Evolutionary conservation across 2,329 filamentous ascomycete species (phyloP).

Genomic region (Aspergillus sp.): DNA sequence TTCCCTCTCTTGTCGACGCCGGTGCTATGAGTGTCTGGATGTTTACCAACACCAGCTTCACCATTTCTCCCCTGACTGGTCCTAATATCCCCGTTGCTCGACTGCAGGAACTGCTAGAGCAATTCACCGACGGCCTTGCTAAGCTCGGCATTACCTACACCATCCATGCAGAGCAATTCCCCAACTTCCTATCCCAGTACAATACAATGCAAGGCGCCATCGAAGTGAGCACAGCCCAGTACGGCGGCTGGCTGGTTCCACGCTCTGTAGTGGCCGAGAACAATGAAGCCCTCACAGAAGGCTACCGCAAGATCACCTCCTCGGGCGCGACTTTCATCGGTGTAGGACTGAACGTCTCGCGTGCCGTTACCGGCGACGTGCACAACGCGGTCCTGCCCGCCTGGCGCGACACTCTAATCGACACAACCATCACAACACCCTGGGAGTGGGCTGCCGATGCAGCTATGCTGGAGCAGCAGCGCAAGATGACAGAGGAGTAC

Average conservation of each 20-base stretch:
- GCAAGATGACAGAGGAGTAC: conserved; percentile 41
- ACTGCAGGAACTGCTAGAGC: conserved; percentile 47
- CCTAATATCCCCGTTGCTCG: conserved; percentile 48
- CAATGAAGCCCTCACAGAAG: neutral
- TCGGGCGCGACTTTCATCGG: conserved; percentile 3
- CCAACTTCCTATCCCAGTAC: conserved; percentile 35
- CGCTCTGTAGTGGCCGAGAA: conserved; percentile 11
- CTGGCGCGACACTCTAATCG: conserved; percentile 47
- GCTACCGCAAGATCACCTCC: conserved; percentile 9
- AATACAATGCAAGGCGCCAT: conserved; percentile 32
- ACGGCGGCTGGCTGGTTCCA: conserved; percentile 35
- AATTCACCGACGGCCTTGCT: conserved; percentile 46
- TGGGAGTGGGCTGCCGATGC: conserved; percentile 38
- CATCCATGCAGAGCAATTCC: conserved; percentile 28
- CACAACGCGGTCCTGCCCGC: conserved; percentile 44
- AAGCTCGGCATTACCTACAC: conserved; percentile 34
- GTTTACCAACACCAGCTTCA: conserved; percentile 53
- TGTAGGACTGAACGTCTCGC: conserved; percentile 36
- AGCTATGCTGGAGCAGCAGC: conserved; percentile 36
- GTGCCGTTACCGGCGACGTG: conserved; percentile 38
- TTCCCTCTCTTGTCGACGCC: conserved; percentile 53
- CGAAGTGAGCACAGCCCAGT: conserved; percentile 41
- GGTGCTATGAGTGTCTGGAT: conserved; percentile 54
- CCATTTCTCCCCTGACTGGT: conserved; percentile 48
- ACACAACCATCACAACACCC: conserved; percentile 34